Conservation (phyloP, 2,329 filamentous ascomycete genomes). For the Ceratocystis destructans region DNA sequence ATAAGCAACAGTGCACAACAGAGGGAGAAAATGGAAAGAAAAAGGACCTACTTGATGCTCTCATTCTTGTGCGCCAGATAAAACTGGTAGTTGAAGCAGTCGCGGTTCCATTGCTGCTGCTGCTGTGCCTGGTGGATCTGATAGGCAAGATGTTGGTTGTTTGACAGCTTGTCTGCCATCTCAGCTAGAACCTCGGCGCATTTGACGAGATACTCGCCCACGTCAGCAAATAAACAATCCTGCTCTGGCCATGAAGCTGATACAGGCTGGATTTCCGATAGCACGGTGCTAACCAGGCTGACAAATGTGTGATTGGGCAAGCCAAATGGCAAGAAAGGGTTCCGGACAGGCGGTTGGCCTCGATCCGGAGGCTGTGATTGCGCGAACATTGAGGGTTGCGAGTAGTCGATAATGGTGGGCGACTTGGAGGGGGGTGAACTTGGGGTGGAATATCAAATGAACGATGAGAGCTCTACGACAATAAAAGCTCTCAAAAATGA, state of each 20-base stretch:
- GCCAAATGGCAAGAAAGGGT: conserved; percentile 13
- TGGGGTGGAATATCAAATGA: background rate
- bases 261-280: conserved; percentile 13
- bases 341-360: conserved; percentile 13
- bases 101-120: conserved; percentile 11
- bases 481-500: background rate
- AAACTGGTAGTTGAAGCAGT: conserved; percentile 14
- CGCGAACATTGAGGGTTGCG: conserved; percentile 16
- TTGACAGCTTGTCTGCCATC: conserved; percentile 12
- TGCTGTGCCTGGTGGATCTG: conserved; percentile 16
- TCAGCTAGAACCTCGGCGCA: conserved; percentile 15
- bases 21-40: background rate
- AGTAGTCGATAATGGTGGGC: conserved; percentile 17
- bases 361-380: conserved; percentile 14
- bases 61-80: conserved; percentile 16
- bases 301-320: conserved; percentile 9
- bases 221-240: conserved; percentile 14
- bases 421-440: conserved; percentile 1
- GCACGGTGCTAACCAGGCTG: conserved; percentile 9
- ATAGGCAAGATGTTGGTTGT: conserved; percentile 12
- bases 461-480: background rate
- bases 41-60: conserved; percentile 13
- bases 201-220: conserved; percentile 18
- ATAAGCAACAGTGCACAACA: conserved; percentile 1
- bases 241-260: conserved; percentile 13